These are phyloP conservation scores for Candida sanyiensis DNA, from an alignment of 805 yeast genomes.

Conservation along the genomic window DNA sequence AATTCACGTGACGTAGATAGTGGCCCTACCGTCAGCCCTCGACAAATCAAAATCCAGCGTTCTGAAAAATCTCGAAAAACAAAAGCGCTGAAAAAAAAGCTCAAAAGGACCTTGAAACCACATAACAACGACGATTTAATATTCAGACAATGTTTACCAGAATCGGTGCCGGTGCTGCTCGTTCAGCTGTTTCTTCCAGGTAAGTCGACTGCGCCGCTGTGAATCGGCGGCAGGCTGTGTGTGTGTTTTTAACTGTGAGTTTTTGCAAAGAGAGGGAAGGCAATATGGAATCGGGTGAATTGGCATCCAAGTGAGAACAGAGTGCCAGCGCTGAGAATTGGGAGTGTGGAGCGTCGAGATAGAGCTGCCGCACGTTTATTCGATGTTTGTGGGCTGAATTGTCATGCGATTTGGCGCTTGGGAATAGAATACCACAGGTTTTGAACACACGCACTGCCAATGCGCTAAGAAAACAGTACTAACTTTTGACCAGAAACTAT, in stretches of 20 bases:
- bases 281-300: background rate
- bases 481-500: conserved; percentile 58
- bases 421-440: too few species aligned
- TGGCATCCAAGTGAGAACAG: too few species aligned
- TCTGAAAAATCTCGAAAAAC: conserved; percentile 16
- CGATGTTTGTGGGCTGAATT: background rate
- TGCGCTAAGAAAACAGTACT: conserved; percentile 10
- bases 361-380: too few species aligned
- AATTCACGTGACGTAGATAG: too few species aligned
- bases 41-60: conserved; percentile 23
- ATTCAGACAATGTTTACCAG: conserved; percentile 25
- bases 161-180: conserved; percentile 28
- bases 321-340: too few species aligned
- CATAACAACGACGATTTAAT: conserved; percentile 6
- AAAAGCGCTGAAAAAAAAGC: conserved; percentile 14
- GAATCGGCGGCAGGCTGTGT: background rate
- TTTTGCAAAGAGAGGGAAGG: background rate
- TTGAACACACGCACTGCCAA: background rate
- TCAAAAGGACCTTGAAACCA: conserved; percentile 10
- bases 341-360: too few species aligned
- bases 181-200: conserved; percentile 28
- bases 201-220: conserved; percentile 10
- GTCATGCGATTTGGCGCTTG: background rate
- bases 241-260: background rate
- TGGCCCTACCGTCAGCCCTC: conserved; percentile 7